Base-by-base conservation (phyloP, 768 basidiomycete species). In the Trametes punicea region DNA sequence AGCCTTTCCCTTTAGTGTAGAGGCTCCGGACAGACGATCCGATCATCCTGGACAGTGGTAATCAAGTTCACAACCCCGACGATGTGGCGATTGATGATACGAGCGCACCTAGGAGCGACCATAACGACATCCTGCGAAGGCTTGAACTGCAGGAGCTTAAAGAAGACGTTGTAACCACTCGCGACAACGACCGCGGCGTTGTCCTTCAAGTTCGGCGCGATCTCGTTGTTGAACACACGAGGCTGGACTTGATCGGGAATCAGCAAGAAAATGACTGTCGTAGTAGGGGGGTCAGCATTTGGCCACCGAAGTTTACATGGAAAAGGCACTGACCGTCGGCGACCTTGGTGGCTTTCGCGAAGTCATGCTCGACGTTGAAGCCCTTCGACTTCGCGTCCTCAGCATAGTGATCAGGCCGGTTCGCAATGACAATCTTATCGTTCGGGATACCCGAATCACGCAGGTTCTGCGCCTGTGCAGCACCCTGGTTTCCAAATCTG, bases 201-300 rank as follows among this genome's bases (percentile, higher is more conserved):
- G 26, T 70, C 65, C 68, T 82, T 83, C 70, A 84, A 63, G 21
- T 73, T 69, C 0, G 81, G 79, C 0, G 74, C 77, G 46, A 85
- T 70, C 34, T 76, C 68, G 44, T 77, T 71, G 59, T 85, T 85
- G 71, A 84, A 85, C n/a, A 84, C 69, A 41, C 77, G 71, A 33
- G 83, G 81, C 62, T 85, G 84, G 7, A 79, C 81, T 66, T 84
- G 84, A 61, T 85, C 84, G 5, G 84, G 83, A 48, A 85, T 76
- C 61, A 85, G 71, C 29, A 85, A 66, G 73, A 84, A 85, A 16
- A 85, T 51, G 16, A 84, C 82, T 84, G 47, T 15, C 3, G 15
- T 11, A 15, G 46, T 23, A 20, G 16, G n/a, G 39, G 25, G 11
- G 38, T 46, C 21, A 51, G 5, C 27, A 49, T 30, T n/a, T 29